Base-by-base conservation (phyloP, 208 protist species). In the Borovskyia barvae region DNA sequence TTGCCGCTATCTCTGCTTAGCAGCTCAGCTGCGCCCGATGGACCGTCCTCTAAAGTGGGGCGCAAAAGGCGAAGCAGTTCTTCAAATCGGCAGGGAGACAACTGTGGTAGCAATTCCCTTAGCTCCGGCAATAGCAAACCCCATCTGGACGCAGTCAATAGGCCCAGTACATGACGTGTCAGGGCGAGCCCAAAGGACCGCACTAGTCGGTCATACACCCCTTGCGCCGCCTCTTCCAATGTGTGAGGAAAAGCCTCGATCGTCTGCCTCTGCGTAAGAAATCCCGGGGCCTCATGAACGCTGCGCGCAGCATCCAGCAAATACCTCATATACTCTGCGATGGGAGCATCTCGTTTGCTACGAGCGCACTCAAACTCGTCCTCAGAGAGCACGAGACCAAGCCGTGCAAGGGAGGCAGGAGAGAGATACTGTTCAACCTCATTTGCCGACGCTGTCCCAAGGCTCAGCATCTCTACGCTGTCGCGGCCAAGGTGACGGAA, bases 41-140 rank as follows among this genome's bases (percentile, higher is more conserved):
- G 57, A 9, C 8, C 33, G 17, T 72, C 40, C 28, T 85, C 77
- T 0, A 90, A 47, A 2, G 76, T 68, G 0, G 85, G 85, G 6
- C 82, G 72, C 61, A 92, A 72, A 58, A 83, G 48, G n/a, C 88
- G 84, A 30, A 94, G 55, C 22, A 94, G 55, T 37, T 85, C 61
- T 45, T 90, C 80, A 33, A 94, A 75, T 19, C 75, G 65, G 8
- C 67, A 64, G 5, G 70, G 67, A 1, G 75, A 51, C 22, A 92
- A 48, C 24, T 57, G 28, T 17, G 49, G 57, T 26, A 94, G 50
- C 15, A 93, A 59, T 22, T 43, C 33, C n/a, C 88, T 77, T 41
- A 94, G 66, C 36, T 85, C 73, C 1, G 71, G 58, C 26, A 84
- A 43, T 49, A 82, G 61, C 40, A 92, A 46, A 14, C 88, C 83